Base-by-base conservation (phyloP, 352 stramenopile genomes). In the Pseudoperonospora humuli region DNA sequence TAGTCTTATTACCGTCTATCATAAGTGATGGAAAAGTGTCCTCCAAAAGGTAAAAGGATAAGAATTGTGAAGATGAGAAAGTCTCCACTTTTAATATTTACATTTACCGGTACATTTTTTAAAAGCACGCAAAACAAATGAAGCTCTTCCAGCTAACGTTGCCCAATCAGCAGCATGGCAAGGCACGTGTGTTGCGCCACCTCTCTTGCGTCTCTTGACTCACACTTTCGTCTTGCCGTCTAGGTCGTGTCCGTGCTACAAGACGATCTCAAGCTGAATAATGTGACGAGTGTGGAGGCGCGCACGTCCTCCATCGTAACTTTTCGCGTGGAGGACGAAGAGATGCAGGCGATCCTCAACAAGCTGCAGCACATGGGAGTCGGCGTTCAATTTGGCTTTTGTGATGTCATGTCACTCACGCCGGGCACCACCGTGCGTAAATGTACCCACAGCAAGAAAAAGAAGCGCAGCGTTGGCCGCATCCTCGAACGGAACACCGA, bases 101-200 rank as follows among this genome's bases (percentile, higher is more conserved):
- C n/a, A n/a, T n/a, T n/a, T n/a, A n/a, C 36, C 15, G 6, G 5
- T 52, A 28, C 18, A 31, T 32, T 46, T 1, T 7, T 19, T 6
- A 25, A 17, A 36, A 21, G 18, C 11, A 40, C 15, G 24, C n/a
- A 13, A 5, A 24, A 15, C 26, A 20, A 9, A 91, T 89, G 79
- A 91, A 91, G 76, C 79, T 91, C 52, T 91, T 91, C 70, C 79
- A 91, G 61, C 75, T 91, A 37, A 91, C 79, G 49, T 64, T 91
- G 33, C 79, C 79, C 17, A 89, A 91, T 46, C 76, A 91, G 31
- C 75, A 87, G 59, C 76, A 91, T 35, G 56, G 69, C 57, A 84
- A 85, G 54, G 76, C 80, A 25, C 9, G 50, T 18, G 7, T 18
- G 15, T 23, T 14, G 0, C 8, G 15, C 18, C 24, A 5, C 21